Evolutionary conservation across 2,329 filamentous ascomycete species (phyloP).

Genomic region (Fonsecaea multimorphosa): DNA sequence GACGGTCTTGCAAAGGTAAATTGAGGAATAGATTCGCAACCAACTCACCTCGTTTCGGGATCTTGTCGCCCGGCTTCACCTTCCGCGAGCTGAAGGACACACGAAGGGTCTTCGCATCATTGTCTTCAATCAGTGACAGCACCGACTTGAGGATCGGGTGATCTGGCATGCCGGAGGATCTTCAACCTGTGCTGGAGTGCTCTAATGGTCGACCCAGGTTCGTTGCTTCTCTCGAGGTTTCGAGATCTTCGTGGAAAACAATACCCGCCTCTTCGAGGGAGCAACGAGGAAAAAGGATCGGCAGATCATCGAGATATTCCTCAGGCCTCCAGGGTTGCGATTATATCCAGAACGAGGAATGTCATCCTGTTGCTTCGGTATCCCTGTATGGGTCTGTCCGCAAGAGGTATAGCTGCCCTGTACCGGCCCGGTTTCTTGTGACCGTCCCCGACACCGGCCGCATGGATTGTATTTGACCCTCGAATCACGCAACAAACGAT

Average conservation of each 20-base stretch:
- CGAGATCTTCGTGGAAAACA: too few species aligned
- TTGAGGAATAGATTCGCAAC: neutral
- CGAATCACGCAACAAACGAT: neutral
- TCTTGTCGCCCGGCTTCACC: slow-evolving; percentile 16
- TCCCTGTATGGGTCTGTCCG: neutral
- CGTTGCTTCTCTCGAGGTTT: too few species aligned
- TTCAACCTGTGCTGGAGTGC: neutral
- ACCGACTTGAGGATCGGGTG: slow-evolving; percentile 12
- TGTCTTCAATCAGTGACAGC: slow-evolving; percentile 8
- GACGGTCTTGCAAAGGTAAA: too few species aligned
- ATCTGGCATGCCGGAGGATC: slow-evolving; percentile 10
- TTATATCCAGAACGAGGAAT: neutral
- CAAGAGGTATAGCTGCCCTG: neutral
- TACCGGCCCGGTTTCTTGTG: slow-evolving; percentile 15
- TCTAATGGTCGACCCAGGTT: neutral
- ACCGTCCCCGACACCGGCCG: neutral
- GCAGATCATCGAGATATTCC: neutral
- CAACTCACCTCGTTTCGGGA: slow-evolving; percentile 23
- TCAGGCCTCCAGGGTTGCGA: neutral
- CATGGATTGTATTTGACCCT: neutral
- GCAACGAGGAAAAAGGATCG: neutral
- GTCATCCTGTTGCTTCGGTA: neutral
- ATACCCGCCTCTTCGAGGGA: too few species aligned
- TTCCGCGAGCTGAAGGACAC: slow-evolving; percentile 1
- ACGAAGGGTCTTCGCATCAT: slow-evolving; percentile 2